Base-by-base conservation (phyloP, 108 stramenopile species). In the Cyclotella choctawhatcheeana region DNA sequence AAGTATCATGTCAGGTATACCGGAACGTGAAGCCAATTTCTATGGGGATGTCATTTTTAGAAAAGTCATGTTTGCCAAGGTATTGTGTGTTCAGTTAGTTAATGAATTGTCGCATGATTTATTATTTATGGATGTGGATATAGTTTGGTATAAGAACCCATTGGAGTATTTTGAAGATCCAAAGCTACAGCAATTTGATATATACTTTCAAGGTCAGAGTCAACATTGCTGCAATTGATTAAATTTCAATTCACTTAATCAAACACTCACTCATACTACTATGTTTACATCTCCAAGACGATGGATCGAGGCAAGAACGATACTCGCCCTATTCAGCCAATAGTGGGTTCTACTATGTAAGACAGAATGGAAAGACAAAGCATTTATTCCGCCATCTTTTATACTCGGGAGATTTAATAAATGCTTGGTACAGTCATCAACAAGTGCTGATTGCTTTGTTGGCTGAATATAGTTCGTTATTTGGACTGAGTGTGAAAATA, bases 321-420 rank as follows among this genome's bases (percentile, higher is more conserved):
- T 92, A 80, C 59, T 79, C 92, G 5, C 96, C 96, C 0, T 89
- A 82, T 25, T 74, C 61, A 34, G 90, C 88, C 14, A 89, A 87
- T 25, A 62, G 87, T 18, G 95, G 97, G 0, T 97, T 96, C 74
- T 97, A 96, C 76, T 96, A 82, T 67, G 88, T 97, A 24, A 74
- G 89, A 3, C 58, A 79, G 73, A 89, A 87, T 58, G 29, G 30
- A 2, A 60, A 64, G 34, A 90, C 92, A 12, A 65, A 74, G 44
- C 84, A 86, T 69, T 73, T 93, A 27, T 89, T 91, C 65, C 66
- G 67, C 24, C 58, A 55, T 27, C 64, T 92, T 12, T 47, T 91
- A 3, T 79, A 84, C 34, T 47, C 58, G 18, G 83, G 89, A 0
- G 91, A 93, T 69, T 47, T 82, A 25, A 81, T 95, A 60, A 40